Evolutionary conservation across 177 flowering plant species (phyloP).

Genomic region (Vitis hybrid): DNA sequence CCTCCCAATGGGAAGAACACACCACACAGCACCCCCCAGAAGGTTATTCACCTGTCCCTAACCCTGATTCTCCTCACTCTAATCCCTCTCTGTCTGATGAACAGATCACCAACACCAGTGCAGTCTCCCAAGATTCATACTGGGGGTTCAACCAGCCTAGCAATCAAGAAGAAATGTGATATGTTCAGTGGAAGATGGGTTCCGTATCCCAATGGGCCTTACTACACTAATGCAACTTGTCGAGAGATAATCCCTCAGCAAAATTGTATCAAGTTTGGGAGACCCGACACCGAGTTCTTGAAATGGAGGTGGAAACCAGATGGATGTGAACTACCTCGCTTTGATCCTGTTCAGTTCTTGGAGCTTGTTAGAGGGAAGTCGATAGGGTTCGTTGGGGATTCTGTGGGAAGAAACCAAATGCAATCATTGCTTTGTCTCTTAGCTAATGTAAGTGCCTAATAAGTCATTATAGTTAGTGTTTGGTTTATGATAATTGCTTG

Average conservation of each 20-base stretch:
- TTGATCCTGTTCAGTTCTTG: conserved; percentile 55
- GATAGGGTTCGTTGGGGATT: conserved; percentile 74
- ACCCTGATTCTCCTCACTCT: conserved; percentile 29
- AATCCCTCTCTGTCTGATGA: conserved; percentile 30
- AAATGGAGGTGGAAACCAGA: conserved; percentile 83
- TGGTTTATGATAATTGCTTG: neutral
- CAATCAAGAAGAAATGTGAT: conserved; percentile 32
- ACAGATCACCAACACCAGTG: neutral
- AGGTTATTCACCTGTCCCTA: conserved; percentile 16
- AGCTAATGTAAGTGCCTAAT: conserved; percentile 41
- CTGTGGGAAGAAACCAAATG: conserved; percentile 77
- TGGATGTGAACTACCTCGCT: conserved; percentile 60
- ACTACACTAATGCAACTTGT: conserved; percentile 59
- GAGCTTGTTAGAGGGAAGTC: conserved; percentile 58
- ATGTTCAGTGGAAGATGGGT: conserved; percentile 61
- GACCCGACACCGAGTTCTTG: conserved; percentile 59
- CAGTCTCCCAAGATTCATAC: neutral
- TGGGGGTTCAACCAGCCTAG: neutral
- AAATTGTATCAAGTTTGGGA: conserved; percentile 70
- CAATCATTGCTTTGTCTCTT: conserved; percentile 72
- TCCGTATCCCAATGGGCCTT: conserved; percentile 46
- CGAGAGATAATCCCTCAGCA: conserved; percentile 53
- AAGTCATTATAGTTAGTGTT: neutral
- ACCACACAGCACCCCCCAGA: conserved; percentile 18
- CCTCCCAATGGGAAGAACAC: conserved; percentile 21